These are phyloP conservation scores for Taiozyma sp. DNA, from an alignment of 1,139 yeast species.

Conservation along the genomic window DNA sequence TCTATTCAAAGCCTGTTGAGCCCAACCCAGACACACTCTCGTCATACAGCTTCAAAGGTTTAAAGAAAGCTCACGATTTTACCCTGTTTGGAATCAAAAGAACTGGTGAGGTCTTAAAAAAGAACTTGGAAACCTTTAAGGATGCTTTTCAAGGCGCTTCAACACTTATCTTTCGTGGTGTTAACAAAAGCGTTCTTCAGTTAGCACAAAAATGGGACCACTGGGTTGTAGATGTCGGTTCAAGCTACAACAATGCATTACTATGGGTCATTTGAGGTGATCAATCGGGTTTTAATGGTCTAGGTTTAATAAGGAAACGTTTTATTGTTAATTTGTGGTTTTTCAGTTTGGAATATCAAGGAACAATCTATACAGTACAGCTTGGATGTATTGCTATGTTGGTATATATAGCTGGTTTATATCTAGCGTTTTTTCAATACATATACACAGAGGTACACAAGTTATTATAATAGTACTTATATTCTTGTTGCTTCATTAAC, in stretches of 20 bases:
- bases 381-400: not conserved
- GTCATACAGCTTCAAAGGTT: not conserved
- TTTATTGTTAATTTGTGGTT: too few species aligned
- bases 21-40: not conserved
- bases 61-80: not conserved
- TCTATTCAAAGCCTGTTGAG: not conserved
- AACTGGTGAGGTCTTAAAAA: conserved; percentile 1
- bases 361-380: not conserved
- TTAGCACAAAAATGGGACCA: conserved; percentile 7
- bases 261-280: conserved; percentile 5
- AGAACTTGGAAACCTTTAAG: conserved; percentile 1
- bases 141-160: conserved; percentile 6
- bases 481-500: too few species aligned
- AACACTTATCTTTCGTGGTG: conserved; percentile 6
- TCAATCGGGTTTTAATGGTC: not conserved
- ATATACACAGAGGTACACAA: not conserved
- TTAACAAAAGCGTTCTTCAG: not conserved
- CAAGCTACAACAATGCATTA: conserved; percentile 2
- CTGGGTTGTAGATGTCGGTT: conserved; percentile 2
- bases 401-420: not conserved
- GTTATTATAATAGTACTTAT: not conserved
- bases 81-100: not conserved
- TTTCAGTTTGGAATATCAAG: not conserved
- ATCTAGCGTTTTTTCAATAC: too few species aligned
- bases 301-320: too few species aligned